phyloP scores from a whole-genome alignment of 2,329 filamentous ascomycete species.

The Fusarium temperatum region DNA sequence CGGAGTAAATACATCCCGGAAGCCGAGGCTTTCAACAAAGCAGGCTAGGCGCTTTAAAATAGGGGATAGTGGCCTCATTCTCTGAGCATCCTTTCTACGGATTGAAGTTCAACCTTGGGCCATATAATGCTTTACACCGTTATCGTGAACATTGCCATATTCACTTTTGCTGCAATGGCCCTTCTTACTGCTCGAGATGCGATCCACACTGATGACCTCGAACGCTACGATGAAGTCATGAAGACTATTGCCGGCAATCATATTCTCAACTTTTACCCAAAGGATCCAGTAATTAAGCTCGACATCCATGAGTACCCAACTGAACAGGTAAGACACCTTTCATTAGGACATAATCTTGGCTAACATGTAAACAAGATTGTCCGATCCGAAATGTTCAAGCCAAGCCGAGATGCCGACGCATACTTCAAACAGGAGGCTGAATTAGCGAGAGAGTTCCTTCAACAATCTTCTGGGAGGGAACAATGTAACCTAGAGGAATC shows the following conservation, averaged over 20 bases:
- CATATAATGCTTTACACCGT: background rate
- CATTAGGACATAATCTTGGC: rapidly evolving
- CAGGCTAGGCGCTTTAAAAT: rapidly evolving
- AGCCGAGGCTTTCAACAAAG: background rate
- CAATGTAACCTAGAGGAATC: rapidly evolving
- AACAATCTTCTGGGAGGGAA: too few relatives aligned
- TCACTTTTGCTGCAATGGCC: background rate
- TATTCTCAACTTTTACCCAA: background rate
- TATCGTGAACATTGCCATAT: rapidly evolving
- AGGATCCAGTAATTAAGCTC: background rate
- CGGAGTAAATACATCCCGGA: rapidly evolving
- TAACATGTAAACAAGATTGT: rapidly evolving
- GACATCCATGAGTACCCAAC: background rate
- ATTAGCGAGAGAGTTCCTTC: background rate
- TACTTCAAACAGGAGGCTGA: background rate
- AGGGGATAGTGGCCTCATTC: too few relatives aligned
- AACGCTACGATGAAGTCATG: background rate
- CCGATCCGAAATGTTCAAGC: background rate
- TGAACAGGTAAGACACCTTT: background rate
- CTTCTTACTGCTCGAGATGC: background rate
- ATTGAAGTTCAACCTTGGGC: too few relatives aligned
- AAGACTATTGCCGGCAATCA: background rate
- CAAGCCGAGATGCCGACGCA: background rate
- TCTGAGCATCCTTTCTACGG: too few relatives aligned
- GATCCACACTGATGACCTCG: background rate